Evolutionary conservation across 768 basidiomycete genomes (phyloP).

Genomic region (Amanita brunnescens): DNA sequence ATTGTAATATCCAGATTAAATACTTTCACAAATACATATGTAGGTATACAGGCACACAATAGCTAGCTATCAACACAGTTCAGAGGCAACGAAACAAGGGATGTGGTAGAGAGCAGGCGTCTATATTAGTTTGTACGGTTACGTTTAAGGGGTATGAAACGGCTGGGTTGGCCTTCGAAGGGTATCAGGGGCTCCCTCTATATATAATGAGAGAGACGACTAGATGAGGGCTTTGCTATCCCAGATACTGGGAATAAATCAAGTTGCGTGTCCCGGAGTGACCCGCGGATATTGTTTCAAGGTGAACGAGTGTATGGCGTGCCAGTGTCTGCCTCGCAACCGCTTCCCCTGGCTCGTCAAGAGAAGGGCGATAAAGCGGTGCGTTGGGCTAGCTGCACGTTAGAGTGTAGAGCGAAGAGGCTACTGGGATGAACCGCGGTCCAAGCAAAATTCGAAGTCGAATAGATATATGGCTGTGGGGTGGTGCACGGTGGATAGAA

Average conservation of each 20-base stretch:
- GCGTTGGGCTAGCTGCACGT: neutral
- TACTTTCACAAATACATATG: neutral
- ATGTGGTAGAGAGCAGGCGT: neutral
- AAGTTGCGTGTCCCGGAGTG: neutral
- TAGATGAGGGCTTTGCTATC: neutral
- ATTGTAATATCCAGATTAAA: neutral
- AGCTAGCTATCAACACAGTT: neutral
- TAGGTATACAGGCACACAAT: neutral
- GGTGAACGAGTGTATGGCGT: slow-evolving; percentile 1
- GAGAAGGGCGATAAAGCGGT: neutral
- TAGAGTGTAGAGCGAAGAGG: neutral
- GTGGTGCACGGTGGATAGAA: neutral
- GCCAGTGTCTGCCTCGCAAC: neutral
- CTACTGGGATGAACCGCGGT: neutral
- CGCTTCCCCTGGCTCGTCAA: neutral
- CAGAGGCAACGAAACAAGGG: neutral
- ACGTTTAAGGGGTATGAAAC: too few species aligned
- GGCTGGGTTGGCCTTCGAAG: too few species aligned
- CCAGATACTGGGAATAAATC: neutral
- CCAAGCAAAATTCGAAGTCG: neutral
- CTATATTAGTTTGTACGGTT: neutral
- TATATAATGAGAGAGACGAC: neutral
- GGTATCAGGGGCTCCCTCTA: too few species aligned
- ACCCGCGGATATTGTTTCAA: neutral
- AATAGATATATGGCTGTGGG: neutral